Evolutionary conservation across 768 basidiomycete species (phyloP), one percentile per base, ranked within the genome.

Genomic region (Trametes cubensis): DNA sequence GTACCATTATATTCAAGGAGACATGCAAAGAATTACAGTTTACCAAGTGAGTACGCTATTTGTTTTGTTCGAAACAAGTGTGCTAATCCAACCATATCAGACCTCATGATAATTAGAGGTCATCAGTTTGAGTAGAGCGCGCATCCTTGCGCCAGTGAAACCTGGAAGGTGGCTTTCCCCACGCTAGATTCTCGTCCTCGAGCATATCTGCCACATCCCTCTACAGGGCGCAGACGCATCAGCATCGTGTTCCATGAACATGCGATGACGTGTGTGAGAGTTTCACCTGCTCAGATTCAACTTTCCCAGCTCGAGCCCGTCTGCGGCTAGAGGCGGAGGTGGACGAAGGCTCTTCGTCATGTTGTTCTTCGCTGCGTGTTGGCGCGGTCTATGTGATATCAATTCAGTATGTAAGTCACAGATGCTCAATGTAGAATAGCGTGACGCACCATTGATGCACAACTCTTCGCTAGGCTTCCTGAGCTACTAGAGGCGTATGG

Each of bases 171-270:
- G 52, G 47, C 13, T 45, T n/a, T 17, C 59, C 67, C 67, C 67
- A 68, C 6, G 67, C 62, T 8, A 59, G 55, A 48, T 68, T 62
- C 25, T 68, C 67, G 25, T 68, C 67, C 39, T 68, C 67, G 51
- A 68, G 61, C 57, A 66, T 58, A 30, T 68, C 67, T n/a, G 67
- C 67, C 18, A 42, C 25, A 20, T 45, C 58, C 20, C 44, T 45
- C 42, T 34, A 11, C 7, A 7, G 3, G 40, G 20, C 23, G 10
- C 20, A 34, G 18, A 34, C 34, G 30, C 34, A 39, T 7, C 34
- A 38, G 13, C 18, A 44, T n/a, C 41, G 41, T 44, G 18, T 6
- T 44, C 17, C 4, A 49, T 6, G 4, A 10, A 34, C 34, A 11
- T 34, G 10, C 2, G 34, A 2, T 34, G 34, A 34, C 34, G 34